Conservation (phyloP, 768 basidiomycete species). For the Suillus plorans region DNA sequence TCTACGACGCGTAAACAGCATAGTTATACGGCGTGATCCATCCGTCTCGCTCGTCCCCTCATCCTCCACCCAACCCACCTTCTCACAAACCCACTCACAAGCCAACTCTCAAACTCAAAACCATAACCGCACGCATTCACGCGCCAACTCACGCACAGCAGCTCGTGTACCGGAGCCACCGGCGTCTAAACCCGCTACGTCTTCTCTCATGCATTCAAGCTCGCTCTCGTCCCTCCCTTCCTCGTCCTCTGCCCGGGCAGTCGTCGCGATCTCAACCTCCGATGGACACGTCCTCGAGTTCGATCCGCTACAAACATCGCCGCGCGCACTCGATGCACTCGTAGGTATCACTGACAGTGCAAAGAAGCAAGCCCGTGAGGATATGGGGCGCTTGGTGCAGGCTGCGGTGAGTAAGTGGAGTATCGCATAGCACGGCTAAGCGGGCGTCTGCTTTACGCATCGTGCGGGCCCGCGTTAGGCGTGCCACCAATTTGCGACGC, state of each 20-base stretch:
- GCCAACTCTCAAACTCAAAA: conserved; percentile 51
- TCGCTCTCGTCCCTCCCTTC: conserved; percentile 8
- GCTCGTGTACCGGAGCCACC: conserved; percentile 16
- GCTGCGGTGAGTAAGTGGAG: conserved; percentile 79
- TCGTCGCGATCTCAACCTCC: conserved; percentile 75
- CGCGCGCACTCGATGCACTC: conserved; percentile 68
- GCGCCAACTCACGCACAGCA: conserved; percentile 39
- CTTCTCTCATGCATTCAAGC: neutral
- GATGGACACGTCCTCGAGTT: conserved; percentile 86
- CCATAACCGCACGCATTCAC: conserved; percentile 42
- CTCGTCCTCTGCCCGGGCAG: conserved; percentile 43
- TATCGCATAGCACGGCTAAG: conserved; percentile 33
- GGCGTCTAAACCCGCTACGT: neutral
- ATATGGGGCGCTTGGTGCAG: conserved; percentile 71
- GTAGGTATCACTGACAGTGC: conserved; percentile 80
- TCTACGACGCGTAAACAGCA: conserved; percentile 52
- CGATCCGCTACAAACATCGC: conserved; percentile 75
- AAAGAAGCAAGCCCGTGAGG: conserved; percentile 77
- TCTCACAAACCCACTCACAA: conserved; percentile 38
- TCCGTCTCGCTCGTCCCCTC: conserved; percentile 39
- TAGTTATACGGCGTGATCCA: conserved; percentile 61
- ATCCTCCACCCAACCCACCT: conserved; percentile 20
- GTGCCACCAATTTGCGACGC: neutral
- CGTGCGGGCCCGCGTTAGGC: neutral
- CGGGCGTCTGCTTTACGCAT: neutral